These are phyloP conservation scores for Skeletonema tropicum DNA, from an alignment of 108 stramenopile genomes.

Conservation along the genomic window DNA sequence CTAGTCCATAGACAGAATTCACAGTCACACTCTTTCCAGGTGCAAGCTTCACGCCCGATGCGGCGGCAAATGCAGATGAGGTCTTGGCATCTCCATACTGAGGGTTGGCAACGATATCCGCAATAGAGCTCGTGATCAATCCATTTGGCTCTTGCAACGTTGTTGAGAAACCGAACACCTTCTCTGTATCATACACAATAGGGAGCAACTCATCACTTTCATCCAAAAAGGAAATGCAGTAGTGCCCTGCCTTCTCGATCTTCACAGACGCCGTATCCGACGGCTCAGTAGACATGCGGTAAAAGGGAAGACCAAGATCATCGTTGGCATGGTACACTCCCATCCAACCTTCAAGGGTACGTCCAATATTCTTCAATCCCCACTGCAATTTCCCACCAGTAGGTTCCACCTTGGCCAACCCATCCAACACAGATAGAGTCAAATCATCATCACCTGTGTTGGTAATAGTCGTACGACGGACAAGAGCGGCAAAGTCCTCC, in stretches of 20 bases:
- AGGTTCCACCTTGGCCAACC: slow-evolving; percentile 89
- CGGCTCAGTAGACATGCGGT: slow-evolving; percentile 90
- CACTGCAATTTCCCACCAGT: slow-evolving; percentile 83
- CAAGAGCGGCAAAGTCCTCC: slow-evolving; percentile 86
- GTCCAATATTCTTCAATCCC: slow-evolving; percentile 90
- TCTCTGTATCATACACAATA: slow-evolving; percentile 90
- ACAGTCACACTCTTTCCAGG: slow-evolving; percentile 83
- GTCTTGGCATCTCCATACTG: slow-evolving; percentile 94
- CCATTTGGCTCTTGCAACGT: slow-evolving; percentile 72
- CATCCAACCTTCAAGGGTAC: slow-evolving; percentile 97
- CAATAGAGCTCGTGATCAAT: slow-evolving; percentile 58
- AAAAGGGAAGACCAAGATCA: slow-evolving; percentile 87
- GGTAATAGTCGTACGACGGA: slow-evolving; percentile 86
- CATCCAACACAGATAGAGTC: slow-evolving; percentile 83
- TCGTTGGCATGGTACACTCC: slow-evolving; percentile 92
- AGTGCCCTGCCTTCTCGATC: slow-evolving; percentile 91
- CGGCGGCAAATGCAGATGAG: slow-evolving; percentile 91
- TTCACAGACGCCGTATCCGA: slow-evolving; percentile 85
- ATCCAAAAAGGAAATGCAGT: slow-evolving; percentile 89
- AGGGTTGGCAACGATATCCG: slow-evolving; percentile 66
- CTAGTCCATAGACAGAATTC: slow-evolving; percentile 87
- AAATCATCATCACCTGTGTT: slow-evolving; percentile 73
- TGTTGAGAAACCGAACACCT: slow-evolving; percentile 89
- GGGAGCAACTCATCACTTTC: slow-evolving; percentile 67
- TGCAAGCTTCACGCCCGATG: slow-evolving; percentile 62